phyloP scores from a whole-genome alignment of 2,329 filamentous ascomycete genomes.

The Saccharata proteae region DNA sequence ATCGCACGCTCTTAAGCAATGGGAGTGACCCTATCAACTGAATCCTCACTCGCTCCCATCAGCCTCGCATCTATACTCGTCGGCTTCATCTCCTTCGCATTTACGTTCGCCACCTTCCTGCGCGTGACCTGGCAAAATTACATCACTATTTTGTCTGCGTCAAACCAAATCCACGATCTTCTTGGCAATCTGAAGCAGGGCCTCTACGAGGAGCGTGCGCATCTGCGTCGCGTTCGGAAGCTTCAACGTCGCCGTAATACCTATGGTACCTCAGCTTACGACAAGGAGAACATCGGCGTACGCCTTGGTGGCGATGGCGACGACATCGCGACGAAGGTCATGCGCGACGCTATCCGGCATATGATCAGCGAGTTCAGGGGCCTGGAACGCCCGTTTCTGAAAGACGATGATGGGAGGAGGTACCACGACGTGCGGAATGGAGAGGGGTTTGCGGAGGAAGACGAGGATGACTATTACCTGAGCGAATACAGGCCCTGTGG shows the following conservation, averaged over 20 bases:
- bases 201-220: constrained; percentile 28
- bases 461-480: constrained; percentile 18
- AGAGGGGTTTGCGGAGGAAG: constrained; percentile 15
- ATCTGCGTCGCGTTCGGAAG: constrained; percentile 18
- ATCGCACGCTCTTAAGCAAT: constrained; percentile 14
- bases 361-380: constrained; percentile 25
- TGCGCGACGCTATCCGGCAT: constrained; percentile 22
- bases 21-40: constrained; percentile 19
- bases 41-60: constrained; percentile 19
- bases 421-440: constrained; percentile 10
- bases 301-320: constrained; percentile 15
- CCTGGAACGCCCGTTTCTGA: constrained; percentile 28
- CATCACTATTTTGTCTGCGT: constrained; percentile 23
- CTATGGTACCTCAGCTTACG: too few species aligned
- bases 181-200: constrained; percentile 29
- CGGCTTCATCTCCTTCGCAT: constrained; percentile 31
- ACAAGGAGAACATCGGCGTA: constrained; percentile 8
- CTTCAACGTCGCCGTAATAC: constrained; percentile 10
- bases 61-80: constrained; percentile 24
- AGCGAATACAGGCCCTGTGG: constrained; percentile 23
- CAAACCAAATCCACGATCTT: constrained; percentile 26
- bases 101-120: constrained; percentile 31
- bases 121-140: constrained; percentile 30
- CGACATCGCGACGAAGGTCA: constrained; percentile 22
- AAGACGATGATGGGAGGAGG: constrained; percentile 8